These are phyloP conservation scores for Ustilago bromivora DNA, from an alignment of 1,284 basidiomycete genomes.

Conservation along the genomic window DNA sequence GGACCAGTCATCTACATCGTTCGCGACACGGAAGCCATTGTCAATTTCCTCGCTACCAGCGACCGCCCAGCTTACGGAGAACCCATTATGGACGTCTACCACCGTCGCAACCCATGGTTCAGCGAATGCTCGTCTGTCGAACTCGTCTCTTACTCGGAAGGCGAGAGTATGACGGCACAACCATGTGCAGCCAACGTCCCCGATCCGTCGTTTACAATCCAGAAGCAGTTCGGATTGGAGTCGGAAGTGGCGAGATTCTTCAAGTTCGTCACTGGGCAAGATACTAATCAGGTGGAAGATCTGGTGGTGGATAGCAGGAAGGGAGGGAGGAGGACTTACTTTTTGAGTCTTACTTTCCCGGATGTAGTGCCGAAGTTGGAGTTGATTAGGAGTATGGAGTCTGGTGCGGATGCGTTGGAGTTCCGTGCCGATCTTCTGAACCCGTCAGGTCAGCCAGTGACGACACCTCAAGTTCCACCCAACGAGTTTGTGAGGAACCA, in stretches of 20 bases:
- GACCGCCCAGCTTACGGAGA: slow-evolving; percentile 78
- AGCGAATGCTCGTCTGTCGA: slow-evolving; percentile 85
- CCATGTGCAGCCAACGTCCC: slow-evolving; percentile 45
- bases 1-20: slow-evolving; percentile 81
- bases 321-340: slow-evolving; percentile 76
- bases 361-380: slow-evolving; percentile 81
- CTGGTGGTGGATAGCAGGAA: slow-evolving; percentile 68
- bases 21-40: slow-evolving; percentile 79
- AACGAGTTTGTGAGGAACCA: slow-evolving; percentile 83
- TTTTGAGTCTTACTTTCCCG: slow-evolving; percentile 91
- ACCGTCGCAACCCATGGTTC: slow-evolving; percentile 87
- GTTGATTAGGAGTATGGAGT: slow-evolving; percentile 79
- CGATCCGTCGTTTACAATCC: slow-evolving; percentile 52
- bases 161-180: slow-evolving; percentile 40
- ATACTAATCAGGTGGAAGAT: slow-evolving; percentile 77
- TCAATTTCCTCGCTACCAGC: slow-evolving; percentile 87
- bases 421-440: slow-evolving; percentile 90
- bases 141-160: slow-evolving; percentile 79
- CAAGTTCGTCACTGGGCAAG: slow-evolving; percentile 83
- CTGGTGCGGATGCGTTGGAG: slow-evolving; percentile 93
- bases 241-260: slow-evolving; percentile 79
- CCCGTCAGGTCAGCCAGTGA: slow-evolving; percentile 71
- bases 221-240: slow-evolving; percentile 66
- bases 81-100: slow-evolving; percentile 83
- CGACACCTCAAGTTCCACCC: slow-evolving; percentile 76